Evolutionary conservation across 2,329 filamentous ascomycete species (phyloP), one percentile per base, ranked within the genome.

Genomic region (Oidium heveae): DNA sequence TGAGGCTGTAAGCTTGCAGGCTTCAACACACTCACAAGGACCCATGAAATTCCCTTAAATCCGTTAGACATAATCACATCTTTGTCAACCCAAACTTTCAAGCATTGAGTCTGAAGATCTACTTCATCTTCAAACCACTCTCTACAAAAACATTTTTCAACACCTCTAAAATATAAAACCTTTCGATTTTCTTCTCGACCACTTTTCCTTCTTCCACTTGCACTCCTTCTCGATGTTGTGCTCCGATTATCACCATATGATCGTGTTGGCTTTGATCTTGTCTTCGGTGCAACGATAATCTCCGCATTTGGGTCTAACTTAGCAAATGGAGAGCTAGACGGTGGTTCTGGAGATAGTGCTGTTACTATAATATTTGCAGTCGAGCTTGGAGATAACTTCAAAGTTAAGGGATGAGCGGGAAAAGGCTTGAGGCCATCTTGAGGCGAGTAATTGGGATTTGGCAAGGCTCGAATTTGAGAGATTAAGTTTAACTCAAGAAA

Each of bases 261-360:
- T 55, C 80, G 76, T 3, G 78, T 71, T 36, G 74, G 70, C 65
- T 85, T 87, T 44, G 83, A 74, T 55, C 89, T 77, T 28, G 82
- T 83, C 69, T 98, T 98, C 0, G 91, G 91, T 3, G 91, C 91
- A 57, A 98, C 91, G 59, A 96, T 94, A 52, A 98, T 88, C 68
- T 98, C 91, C 22, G 89, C 89, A 65, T 96, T 87, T 0, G 88
- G 84, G 0, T 86, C 84, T 53, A 98, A 85, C 67, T 95, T 96
- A 28, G 85, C 86, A 65, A 98, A 98, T 0, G 85, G 74, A 1
- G 78, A 74, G 52, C 80, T 76, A 2, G 77, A 71, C 1, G 83
- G 67, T 4, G 80, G 79, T 0, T 79, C 71, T 0, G 91, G 91
- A 1, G 82, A 79, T n/a, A 98, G 71, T 1, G 86, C 87, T 7